These are phyloP conservation scores for Litsea cubeba DNA, from an alignment of 164 flowering plant genomes.

Conservation along the genomic window DNA sequence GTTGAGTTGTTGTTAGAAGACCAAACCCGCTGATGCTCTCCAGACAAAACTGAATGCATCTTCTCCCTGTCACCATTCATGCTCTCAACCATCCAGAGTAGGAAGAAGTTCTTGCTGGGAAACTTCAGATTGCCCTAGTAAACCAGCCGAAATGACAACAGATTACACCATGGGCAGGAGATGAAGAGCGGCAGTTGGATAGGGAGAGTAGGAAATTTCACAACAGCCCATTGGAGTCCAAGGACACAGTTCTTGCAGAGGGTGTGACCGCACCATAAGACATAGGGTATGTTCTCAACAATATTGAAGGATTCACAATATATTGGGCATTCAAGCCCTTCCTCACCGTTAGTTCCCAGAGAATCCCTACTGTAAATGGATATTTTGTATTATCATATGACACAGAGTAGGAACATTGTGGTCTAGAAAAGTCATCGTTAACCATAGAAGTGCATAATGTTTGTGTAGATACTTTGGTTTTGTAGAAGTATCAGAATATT, in stretches of 20 bases:
- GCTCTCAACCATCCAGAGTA: slow-evolving; percentile 96
- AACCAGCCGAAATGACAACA: slow-evolving; percentile 66
- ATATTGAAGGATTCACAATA: slow-evolving; percentile 96
- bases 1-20: slow-evolving; percentile 26
- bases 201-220: slow-evolving; percentile 72
- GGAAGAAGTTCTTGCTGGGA: slow-evolving; percentile 87
- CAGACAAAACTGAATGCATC: slow-evolving; percentile 32
- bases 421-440: no score
- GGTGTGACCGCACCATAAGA: slow-evolving; percentile 97
- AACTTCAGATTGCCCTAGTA: slow-evolving; percentile 70
- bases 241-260: slow-evolving; percentile 84
- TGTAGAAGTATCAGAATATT: no score
- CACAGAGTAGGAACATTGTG: no score
- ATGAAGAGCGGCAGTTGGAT: slow-evolving; percentile 86
- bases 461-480: no score
- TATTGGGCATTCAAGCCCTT: slow-evolving; percentile 88
- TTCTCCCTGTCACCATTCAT: slow-evolving; percentile 74
- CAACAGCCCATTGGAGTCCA: slow-evolving; percentile 81
- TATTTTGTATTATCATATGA: no score
- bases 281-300: slow-evolving; percentile 96
- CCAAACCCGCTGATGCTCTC: slow-evolving; percentile 39
- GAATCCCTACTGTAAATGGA: no score
- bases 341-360: slow-evolving; percentile 40
- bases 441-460: no score
- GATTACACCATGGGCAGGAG: slow-evolving; percentile 93